Evolutionary conservation across 2,329 filamentous ascomycete genomes (phyloP).

Genomic region (Exophiala viscosa): DNA sequence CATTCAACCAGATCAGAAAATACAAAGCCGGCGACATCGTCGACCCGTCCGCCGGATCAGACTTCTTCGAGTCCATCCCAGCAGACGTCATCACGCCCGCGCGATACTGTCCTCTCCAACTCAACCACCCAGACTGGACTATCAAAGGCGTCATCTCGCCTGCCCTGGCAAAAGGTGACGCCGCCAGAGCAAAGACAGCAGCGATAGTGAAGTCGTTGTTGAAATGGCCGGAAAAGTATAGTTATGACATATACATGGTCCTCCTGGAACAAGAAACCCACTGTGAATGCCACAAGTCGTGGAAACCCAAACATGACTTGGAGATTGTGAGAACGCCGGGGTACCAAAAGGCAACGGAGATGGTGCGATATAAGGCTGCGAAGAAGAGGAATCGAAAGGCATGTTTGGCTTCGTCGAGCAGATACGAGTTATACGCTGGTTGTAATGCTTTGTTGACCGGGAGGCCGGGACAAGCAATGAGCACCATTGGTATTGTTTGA

Average conservation of each 20-base stretch:
- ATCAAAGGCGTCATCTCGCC: neutral
- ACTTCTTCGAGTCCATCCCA: neutral
- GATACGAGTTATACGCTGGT: no score
- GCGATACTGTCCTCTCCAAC: neutral
- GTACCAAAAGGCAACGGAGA: neutral
- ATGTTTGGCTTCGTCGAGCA: no score
- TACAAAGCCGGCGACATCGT: neutral
- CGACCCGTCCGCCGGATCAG: neutral
- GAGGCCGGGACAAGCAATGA: no score
- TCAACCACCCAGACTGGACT: neutral
- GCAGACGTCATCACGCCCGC: neutral
- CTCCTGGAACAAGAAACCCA: neutral
- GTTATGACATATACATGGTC: neutral
- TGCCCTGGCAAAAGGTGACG: no score
- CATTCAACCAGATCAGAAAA: neutral
- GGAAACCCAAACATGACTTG: neutral
- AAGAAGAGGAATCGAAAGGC: no score
- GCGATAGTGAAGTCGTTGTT: neutral
- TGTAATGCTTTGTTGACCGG: no score
- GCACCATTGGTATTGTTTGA: no score
- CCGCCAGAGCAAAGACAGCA: no score
- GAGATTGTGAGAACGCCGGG: neutral
- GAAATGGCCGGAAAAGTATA: neutral
- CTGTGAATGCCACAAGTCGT: neutral
- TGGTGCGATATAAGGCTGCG: no score